Base-by-base conservation (phyloP, 129 eudicot genomes). In the Flaveria brownii region DNA sequence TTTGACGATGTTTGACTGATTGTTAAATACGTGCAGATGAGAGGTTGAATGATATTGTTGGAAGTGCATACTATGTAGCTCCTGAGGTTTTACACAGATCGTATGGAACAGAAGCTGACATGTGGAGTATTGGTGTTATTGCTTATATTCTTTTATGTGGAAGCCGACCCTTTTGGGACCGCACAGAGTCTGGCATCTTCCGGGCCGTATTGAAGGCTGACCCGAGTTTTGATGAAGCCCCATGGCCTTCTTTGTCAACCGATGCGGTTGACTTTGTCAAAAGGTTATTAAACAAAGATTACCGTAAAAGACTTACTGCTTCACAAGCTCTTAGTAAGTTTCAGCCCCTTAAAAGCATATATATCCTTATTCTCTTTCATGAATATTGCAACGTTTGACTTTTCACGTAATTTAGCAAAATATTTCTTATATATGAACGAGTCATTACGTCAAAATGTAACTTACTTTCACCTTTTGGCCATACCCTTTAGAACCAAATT, bases 101-200 rank as follows among this genome's bases (percentile, higher is more conserved):
- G 6, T 95, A 95, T 70, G 99, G 99, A 71, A 89, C 99, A 0
- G 99, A 95, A 78, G 99, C 97, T 23, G 99, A 95, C 82, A 95
- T 95, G 99, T 95, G 99, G 99, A 95, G 99, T 81, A 91, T 95
- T 71, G 99, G 99, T 73, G 99, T 95, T 71, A 95, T 95, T 86
- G 97, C 97, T 49, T 95, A 95, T 68, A 95, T 95, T 86, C 95
- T 95, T 78, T 79, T 95, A 30, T 95, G 99, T 75, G 99, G 99
- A 46, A 95, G 99, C 81, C 85, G 99, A 23, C 99, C 99, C 30
- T 95, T 95, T 74, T 95, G 99, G 99, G 90, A 96, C 33, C 90
- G 99, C 70, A 87, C 99, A 4, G 99, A 95, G 85, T 95, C 99
- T 16, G 97, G 99, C 68, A 95, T 95, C 68, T 93, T 93, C 81